phyloP scores from a whole-genome alignment of 2,329 filamentous ascomycete genomes.

The Pyricularia sp. region DNA sequence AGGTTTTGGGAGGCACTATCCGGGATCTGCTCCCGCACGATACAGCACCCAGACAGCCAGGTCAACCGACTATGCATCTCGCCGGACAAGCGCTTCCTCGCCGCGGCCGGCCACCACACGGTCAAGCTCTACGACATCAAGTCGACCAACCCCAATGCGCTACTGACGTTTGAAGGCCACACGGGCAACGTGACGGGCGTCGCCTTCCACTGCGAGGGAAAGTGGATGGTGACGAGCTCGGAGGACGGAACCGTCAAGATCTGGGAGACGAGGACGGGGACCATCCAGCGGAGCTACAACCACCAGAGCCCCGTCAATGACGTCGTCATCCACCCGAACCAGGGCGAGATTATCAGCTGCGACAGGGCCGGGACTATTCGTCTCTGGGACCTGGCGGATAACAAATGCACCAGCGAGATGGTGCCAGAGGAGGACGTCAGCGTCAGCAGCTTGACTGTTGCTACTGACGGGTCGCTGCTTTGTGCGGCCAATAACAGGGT shows the following conservation, averaged over 20 bases:
- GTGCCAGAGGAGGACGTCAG: conserved; percentile 94
- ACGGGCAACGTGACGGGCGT: conserved; percentile 94
- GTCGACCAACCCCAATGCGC: conserved; percentile 88
- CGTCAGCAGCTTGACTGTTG: conserved; percentile 90
- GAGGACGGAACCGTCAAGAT: conserved; percentile 97
- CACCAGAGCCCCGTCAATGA: conserved; percentile 89
- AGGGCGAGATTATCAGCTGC: conserved; percentile 95
- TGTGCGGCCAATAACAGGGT: conserved; percentile 90
- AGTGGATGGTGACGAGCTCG: conserved; percentile 98
- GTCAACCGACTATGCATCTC: conserved; percentile 98
- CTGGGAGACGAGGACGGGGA: conserved; percentile 83
- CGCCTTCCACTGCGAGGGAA: conserved; percentile 95
- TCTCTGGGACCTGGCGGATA: conserved; percentile 95
- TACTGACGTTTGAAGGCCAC: conserved; percentile 92
- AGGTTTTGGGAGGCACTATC: conserved; percentile 98
- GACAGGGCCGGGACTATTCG: conserved; percentile 87
- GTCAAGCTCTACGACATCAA: conserved; percentile 99
- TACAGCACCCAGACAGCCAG: conserved; percentile 95
- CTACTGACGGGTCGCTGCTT: conserved; percentile 84
- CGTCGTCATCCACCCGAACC: conserved; percentile 98
- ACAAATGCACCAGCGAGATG: conserved; percentile 91
- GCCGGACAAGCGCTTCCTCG: conserved; percentile 92
- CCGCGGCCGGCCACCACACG: conserved; percentile 68
- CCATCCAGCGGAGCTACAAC: conserved; percentile 84
- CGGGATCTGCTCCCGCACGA: conserved; percentile 94